Evolutionary conservation across 768 basidiomycete species (phyloP), one percentile per base, ranked within the genome.

Genomic region (Phylloporus sp.): DNA sequence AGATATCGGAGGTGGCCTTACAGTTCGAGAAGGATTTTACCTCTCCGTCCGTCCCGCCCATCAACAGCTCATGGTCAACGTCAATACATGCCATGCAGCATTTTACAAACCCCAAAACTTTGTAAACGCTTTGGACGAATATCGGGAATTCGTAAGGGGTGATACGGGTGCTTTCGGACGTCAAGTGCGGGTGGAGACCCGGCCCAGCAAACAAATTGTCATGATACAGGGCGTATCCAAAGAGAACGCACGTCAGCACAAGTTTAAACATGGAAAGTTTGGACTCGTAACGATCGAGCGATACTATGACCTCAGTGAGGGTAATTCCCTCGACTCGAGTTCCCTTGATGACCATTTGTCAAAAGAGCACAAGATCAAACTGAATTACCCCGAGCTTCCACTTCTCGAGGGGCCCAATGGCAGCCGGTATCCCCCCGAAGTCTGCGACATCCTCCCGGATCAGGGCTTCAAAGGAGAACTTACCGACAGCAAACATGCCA

Each of bases 121-220:
- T 3, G 70, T 68, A 10, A 56, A 62, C 3, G 65, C 70, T 5
- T 58, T 79, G 64, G 42, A 65, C 0, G 62, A 65, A 33, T 76
- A 77, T 54, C 51, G 56, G 18, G 56, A 64, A 4, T 70, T 74
- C 13, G 79, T 72, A 51, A 79, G 73, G 35, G 75, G 79, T 9
- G 82, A 77, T 17, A 53, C 67, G 2, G 68, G 67, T 15, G 75
- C 69, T 1, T 90, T 88, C 52, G 81, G 77, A 22, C 76, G 70
- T 42, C 78, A 83, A 11, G 73, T 90, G 3, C 71, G 87, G 23
- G 71, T 91, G 55, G 76, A 78, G 2, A 75, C 67, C 2, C 81
- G 80, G 61, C 71, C 87, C 9, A 77, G 77, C 11, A 81, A 85
- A 45, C 77, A 64, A 58, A 84, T 85, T 59, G 79, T 82, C 0